phyloP scores from a whole-genome alignment of 176 grass and related monocot genomes.

The Carex pumila region DNA sequence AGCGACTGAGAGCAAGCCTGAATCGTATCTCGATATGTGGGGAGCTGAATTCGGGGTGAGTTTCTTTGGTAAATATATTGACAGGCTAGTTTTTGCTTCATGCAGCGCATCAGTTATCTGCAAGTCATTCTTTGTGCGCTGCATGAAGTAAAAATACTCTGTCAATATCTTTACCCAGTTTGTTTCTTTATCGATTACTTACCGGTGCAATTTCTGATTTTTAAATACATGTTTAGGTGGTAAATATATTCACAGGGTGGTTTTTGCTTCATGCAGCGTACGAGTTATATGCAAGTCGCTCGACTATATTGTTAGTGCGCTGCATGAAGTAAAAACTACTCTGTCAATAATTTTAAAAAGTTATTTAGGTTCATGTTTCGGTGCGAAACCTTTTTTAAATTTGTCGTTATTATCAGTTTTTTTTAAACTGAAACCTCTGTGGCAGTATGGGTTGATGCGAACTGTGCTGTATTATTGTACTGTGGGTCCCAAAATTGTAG shows the following conservation, averaged over 20 bases:
- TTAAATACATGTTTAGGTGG: not conserved
- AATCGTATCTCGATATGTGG: not conserved
- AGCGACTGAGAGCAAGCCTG: conserved; percentile 30
- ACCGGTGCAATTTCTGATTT: too few species aligned
- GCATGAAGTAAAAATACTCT: too few species aligned
- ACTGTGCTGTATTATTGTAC: not conserved
- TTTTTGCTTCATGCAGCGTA: not conserved
- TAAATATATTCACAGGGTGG: too few species aligned
- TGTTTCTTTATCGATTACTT: too few species aligned
- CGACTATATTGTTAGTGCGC: too few species aligned
- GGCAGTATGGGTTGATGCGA: not conserved
- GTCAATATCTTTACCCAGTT: not conserved
- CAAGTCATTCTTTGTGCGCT: too few species aligned
- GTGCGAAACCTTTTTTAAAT: not conserved
- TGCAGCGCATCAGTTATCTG: too few species aligned
- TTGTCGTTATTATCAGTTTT: not conserved
- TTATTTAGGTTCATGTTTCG: not conserved
- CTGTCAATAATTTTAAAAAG: not conserved
- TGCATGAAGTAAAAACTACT: too few species aligned
- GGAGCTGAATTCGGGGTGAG: not conserved
- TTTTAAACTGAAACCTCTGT: not conserved
- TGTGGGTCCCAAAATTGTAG: not conserved
- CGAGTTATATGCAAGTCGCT: too few species aligned
- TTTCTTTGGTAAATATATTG: not conserved
- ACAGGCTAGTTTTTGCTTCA: not conserved